phyloP scores from a whole-genome alignment of 78 protist genomes.

The Dictyostelium intermedium region DNA sequence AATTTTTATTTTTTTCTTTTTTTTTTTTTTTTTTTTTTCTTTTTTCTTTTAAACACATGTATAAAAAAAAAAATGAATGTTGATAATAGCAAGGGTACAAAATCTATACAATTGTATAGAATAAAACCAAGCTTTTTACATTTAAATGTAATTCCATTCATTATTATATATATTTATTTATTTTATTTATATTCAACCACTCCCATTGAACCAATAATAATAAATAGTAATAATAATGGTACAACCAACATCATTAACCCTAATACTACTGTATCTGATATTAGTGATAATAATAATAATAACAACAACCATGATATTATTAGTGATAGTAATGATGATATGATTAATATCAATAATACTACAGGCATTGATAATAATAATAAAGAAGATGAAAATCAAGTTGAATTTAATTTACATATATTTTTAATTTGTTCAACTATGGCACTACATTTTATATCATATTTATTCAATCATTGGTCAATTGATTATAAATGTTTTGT shows the following conservation, averaged over 20 bases:
- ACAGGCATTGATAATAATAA: too few relatives aligned
- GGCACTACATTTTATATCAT: constrained; percentile 35
- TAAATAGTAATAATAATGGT: neutral
- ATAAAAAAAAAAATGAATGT: neutral
- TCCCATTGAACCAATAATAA: neutral
- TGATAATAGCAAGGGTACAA: neutral
- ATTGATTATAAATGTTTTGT: constrained; percentile 39
- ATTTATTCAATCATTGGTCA: constrained; percentile 58
- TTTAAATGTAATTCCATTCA: constrained; percentile 44
- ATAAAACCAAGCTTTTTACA: constrained; percentile 8
- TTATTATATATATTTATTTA: constrained; percentile 28
- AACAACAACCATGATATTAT: neutral
- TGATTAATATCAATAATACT: too few relatives aligned
- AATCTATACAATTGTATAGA: constrained; percentile 19
- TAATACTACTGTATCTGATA: neutral
- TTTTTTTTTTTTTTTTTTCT: neutral
- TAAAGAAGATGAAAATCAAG: neutral
- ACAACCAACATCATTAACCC: neutral
- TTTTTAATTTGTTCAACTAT: constrained; percentile 7
- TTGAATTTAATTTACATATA: constrained; percentile 9
- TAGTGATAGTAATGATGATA: neutral
- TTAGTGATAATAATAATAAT: neutral
- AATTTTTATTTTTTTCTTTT: neutral
- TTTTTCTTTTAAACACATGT: neutral
- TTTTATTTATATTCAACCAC: constrained; percentile 18